A percentile compares a stretch with the other conserved stretches of the same genome.
phyloP scores from a whole-genome alignment of 345 rosid genomes.

The Moricandia moricandioides region DNA sequence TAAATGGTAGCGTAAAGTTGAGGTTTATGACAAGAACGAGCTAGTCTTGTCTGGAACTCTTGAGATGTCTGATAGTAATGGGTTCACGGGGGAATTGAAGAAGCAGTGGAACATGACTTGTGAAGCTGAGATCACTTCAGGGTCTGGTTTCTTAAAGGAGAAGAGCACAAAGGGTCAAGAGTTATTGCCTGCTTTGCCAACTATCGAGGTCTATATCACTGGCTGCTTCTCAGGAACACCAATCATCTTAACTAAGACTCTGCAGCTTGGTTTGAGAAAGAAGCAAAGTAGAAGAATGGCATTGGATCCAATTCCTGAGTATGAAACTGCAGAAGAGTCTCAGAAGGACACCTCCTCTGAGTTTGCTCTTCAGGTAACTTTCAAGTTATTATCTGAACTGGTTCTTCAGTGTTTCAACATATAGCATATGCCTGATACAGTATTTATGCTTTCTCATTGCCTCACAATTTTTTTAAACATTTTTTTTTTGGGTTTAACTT shows the following conservation, averaged over 20 bases:
- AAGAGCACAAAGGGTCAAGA: slow-evolving; percentile 48
- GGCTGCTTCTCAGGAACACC: slow-evolving; percentile 79
- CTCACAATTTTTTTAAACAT: neutral
- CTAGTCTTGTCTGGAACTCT: slow-evolving; percentile 67
- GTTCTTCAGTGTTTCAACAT: neutral
- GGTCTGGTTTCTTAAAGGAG: slow-evolving; percentile 57
- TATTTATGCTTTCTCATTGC: neutral
- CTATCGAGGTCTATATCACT: slow-evolving; percentile 79
- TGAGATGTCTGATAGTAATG: slow-evolving; percentile 50
- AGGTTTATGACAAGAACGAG: slow-evolving; percentile 57
- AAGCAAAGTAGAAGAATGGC: slow-evolving; percentile 57
- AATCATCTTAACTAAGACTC: slow-evolving; percentile 69
- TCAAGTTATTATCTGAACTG: neutral
- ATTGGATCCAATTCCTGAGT: slow-evolving; percentile 78
- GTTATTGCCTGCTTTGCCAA: slow-evolving; percentile 42
- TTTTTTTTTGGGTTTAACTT: too few relatives aligned
- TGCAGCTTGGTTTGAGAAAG: slow-evolving; percentile 60
- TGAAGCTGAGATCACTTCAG: slow-evolving; percentile 44
- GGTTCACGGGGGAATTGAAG: slow-evolving; percentile 44
- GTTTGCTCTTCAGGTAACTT: slow-evolving; percentile 57
- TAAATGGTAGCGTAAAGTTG: slow-evolving; percentile 68
- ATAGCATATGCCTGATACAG: slow-evolving; percentile 4
- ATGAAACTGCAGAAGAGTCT: slow-evolving; percentile 45
- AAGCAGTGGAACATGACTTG: slow-evolving; percentile 75
- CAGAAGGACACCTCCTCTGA: slow-evolving; percentile 34